Evolutionary conservation across 2,329 filamentous ascomycete species (phyloP).

Genomic region (Phialemonium atrogriseum): DNA sequence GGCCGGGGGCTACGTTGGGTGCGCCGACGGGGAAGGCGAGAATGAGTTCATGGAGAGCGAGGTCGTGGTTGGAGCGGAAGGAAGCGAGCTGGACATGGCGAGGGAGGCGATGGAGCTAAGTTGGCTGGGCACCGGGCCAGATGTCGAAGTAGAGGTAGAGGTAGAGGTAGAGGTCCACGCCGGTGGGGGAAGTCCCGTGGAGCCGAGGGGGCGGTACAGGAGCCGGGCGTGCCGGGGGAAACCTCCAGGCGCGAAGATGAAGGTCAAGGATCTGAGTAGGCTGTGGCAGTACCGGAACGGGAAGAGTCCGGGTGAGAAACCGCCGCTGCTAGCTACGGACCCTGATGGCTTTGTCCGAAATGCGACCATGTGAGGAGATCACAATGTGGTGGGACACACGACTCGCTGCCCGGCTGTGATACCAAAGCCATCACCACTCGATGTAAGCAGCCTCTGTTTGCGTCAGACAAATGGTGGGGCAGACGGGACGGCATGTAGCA

Average conservation of each 20-base stretch:
- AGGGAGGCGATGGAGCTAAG: conserved; percentile 39
- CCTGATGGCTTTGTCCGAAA: not conserved
- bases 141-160: conserved; percentile 15
- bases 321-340: conserved; percentile 1
- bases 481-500: no score
- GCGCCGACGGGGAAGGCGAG: conserved; percentile 26
- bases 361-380: conserved; percentile 1
- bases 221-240: conserved; percentile 9
- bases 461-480: no score
- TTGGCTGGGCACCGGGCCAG: conserved; percentile 34
- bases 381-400: no score
- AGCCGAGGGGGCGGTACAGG: conserved; percentile 8
- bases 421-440: no score
- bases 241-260: conserved; percentile 25
- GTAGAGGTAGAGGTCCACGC: conserved; percentile 21
- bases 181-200: conserved; percentile 15
- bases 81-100: conserved; percentile 32
- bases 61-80: conserved; percentile 35
- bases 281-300: conserved; percentile 58
- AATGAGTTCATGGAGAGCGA: conserved; percentile 56
- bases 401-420: no score
- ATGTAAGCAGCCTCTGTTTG: no score
- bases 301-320: conserved; percentile 28
- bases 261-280: conserved; percentile 52
- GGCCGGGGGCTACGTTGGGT: conserved; percentile 21